A percentile compares a stretch with the other conserved stretches of the same genome.
phyloP scores from a whole-genome alignment of 108 stramenopile species.

The Bacterosira constricta region DNA sequence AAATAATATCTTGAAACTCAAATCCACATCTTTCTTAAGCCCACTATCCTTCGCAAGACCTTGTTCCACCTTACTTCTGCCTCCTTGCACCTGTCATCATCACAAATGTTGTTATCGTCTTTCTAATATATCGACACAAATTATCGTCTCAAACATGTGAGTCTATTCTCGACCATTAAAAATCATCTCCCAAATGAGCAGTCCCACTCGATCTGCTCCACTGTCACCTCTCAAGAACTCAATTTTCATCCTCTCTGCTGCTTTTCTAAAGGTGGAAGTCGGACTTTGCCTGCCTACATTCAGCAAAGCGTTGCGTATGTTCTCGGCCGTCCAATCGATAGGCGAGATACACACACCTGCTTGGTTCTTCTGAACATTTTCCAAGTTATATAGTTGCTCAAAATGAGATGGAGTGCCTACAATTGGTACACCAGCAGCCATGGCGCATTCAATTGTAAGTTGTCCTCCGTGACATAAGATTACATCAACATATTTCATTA shows the following conservation, averaged over 20 bases:
- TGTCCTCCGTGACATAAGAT: slow-evolving; percentile 34
- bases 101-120: too few relatives aligned
- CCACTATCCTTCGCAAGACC: too few relatives aligned
- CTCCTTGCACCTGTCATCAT: too few relatives aligned
- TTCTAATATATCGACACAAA: too few relatives aligned
- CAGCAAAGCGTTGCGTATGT: slow-evolving; percentile 17
- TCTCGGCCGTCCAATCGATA: slow-evolving; percentile 22
- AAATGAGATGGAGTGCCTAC: slow-evolving; percentile 7
- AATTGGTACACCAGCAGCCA: slow-evolving; percentile 32
- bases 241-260: background rate
- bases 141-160: background rate
- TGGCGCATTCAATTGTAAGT: slow-evolving; percentile 14
- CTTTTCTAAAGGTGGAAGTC: background rate
- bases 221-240: background rate
- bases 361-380: slow-evolving; percentile 8
- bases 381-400: slow-evolving; percentile 23
- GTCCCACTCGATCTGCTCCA: slow-evolving; percentile 1
- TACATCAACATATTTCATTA: slow-evolving; percentile 15
- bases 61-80: too few relatives aligned
- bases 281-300: slow-evolving; percentile 3
- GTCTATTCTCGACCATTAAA: background rate
- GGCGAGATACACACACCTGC: slow-evolving; percentile 21
- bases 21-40: too few relatives aligned
- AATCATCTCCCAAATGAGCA: slow-evolving; percentile 2
- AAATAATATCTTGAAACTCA: too few relatives aligned